These are phyloP conservation scores for Sporothrix curviconia DNA, from an alignment of 2,329 filamentous ascomycete genomes.

Conservation along the genomic window DNA sequence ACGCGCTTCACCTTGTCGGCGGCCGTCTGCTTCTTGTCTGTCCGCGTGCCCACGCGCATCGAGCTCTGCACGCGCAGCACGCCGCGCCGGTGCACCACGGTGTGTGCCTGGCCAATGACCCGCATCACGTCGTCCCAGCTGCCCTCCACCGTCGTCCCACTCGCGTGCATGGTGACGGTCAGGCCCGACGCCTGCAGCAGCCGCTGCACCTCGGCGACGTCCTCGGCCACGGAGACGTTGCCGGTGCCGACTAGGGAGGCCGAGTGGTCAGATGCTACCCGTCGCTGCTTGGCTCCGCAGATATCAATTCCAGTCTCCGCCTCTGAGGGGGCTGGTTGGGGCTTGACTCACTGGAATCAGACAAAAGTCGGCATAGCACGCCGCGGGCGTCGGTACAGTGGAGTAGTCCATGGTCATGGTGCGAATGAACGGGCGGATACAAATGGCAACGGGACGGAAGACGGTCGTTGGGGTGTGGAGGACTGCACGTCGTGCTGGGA, in stretches of 20 bases:
- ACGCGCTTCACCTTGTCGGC: slow-evolving; percentile 69
- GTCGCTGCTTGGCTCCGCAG: no score
- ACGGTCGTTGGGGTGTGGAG: background rate
- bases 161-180: slow-evolving; percentile 83
- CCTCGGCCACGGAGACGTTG: slow-evolving; percentile 66
- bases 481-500: background rate
- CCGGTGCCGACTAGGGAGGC: slow-evolving; percentile 66
- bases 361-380: slow-evolving; percentile 86
- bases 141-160: slow-evolving; percentile 89
- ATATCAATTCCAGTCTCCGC: no score
- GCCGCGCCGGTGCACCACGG: slow-evolving; percentile 68
- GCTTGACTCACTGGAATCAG: slow-evolving; percentile 64
- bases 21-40: slow-evolving; percentile 77
- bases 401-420: slow-evolving; percentile 34
- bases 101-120: slow-evolving; percentile 80
- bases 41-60: slow-evolving; percentile 77
- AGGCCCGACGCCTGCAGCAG: slow-evolving; percentile 75
- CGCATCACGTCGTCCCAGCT: slow-evolving; percentile 83
- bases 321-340: no score
- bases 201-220: slow-evolving; percentile 83
- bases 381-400: slow-evolving; percentile 56
- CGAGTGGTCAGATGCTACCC: no score
- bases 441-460: background rate
- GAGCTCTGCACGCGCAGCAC: slow-evolving; percentile 79
- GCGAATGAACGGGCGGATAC: background rate